phyloP scores from a whole-genome alignment of 768 basidiomycete species.

The Hortiboletus campestris region DNA sequence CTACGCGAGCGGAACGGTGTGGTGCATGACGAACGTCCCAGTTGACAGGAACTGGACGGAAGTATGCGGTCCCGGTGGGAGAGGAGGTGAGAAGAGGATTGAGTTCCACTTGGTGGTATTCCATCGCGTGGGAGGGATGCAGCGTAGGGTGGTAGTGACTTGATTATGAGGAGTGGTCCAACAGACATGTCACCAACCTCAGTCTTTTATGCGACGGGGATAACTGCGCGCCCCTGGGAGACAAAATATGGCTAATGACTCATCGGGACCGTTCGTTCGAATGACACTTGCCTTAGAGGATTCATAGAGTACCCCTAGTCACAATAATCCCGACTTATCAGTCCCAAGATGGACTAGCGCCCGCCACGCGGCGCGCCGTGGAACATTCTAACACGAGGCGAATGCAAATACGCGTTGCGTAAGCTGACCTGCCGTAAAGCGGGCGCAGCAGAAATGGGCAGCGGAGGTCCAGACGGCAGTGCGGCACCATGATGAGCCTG shows the following conservation, averaged over 20 bases:
- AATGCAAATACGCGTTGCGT: neutral
- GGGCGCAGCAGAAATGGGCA: neutral
- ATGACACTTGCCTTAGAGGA: constrained; percentile 17
- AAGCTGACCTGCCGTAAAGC: constrained; percentile 23
- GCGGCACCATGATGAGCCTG: neutral
- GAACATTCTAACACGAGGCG: constrained; percentile 4
- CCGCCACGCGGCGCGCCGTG: constrained; percentile 16
- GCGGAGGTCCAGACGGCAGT: neutral
- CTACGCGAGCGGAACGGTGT: constrained; percentile 18
- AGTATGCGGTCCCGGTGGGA: constrained; percentile 9
- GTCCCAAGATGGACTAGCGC: constrained; percentile 3
- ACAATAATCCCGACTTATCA: neutral
- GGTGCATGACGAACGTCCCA: constrained; percentile 56
- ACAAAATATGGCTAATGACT: neutral
- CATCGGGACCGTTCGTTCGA: constrained; percentile 8
- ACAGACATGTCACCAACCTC: neutral
- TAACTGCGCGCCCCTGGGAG: neutral
- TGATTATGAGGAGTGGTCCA: neutral
- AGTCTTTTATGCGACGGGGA: constrained; percentile 16
- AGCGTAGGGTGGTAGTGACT: neutral
- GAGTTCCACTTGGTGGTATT: constrained; percentile 14
- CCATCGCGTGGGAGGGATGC: constrained; percentile 13
- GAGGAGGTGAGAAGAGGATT: constrained; percentile 17
- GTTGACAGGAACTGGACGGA: constrained; percentile 28
- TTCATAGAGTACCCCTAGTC: neutral